phyloP scores from a whole-genome alignment of 164 flowering plant species.

The Dillenia suffruticosa region DNA sequence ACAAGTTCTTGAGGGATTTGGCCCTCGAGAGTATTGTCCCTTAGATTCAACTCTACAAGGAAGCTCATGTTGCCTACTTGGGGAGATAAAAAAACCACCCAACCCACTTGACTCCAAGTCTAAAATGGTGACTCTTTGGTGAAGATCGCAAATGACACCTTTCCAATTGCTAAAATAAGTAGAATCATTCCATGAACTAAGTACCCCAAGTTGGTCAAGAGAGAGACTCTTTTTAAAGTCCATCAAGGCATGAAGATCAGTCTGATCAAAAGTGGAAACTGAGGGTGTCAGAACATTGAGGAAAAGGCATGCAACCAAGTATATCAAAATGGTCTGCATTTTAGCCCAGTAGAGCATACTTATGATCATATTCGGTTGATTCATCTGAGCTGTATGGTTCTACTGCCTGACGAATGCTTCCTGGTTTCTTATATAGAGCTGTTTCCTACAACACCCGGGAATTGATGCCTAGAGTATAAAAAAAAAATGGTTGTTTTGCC shows the following conservation, averaged over 20 bases:
- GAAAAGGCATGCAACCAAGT: too few species aligned
- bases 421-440: too few species aligned
- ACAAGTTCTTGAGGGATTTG: not conserved
- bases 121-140: not conserved
- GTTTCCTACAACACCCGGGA: too few species aligned
- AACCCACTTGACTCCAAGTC: not conserved
- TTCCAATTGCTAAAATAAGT: not conserved
- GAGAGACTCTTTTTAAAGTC: not conserved
- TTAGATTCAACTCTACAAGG: not conserved
- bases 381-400: too few species aligned
- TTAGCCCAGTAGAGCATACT: too few species aligned
- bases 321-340: too few species aligned
- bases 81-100: not conserved
- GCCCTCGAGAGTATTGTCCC: not conserved
- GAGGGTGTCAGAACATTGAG: too few species aligned
- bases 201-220: not conserved
- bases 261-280: not conserved
- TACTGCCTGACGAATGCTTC: too few species aligned
- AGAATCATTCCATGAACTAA: constrained; percentile 3
- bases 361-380: too few species aligned
- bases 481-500: too few species aligned
- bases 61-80: constrained; percentile 21
- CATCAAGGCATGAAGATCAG: not conserved
- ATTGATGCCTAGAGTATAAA: too few species aligned
- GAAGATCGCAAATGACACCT: constrained; percentile 2